Evolutionary conservation across 1,284 basidiomycete species (phyloP).

Genomic region (Trichosporon ovoides): DNA sequence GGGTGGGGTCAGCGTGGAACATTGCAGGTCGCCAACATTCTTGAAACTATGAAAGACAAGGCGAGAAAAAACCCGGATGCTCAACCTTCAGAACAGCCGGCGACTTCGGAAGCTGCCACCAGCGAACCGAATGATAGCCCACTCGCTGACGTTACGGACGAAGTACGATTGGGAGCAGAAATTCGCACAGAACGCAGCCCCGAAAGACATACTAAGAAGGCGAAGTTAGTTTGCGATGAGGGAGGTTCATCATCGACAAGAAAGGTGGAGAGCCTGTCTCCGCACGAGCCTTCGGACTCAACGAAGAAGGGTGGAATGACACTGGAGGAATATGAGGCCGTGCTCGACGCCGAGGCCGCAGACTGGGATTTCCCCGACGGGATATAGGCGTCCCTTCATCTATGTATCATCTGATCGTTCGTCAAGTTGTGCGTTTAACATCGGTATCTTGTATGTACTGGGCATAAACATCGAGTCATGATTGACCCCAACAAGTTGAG

Average conservation of each 20-base stretch:
- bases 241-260: conserved; percentile 9
- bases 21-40: conserved; percentile 37
- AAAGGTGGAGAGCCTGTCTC: conserved; percentile 5
- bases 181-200: background rate
- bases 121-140: no score
- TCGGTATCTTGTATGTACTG: background rate
- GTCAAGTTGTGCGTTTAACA: background rate
- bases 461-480: no score
- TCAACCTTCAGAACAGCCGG: background rate
- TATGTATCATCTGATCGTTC: background rate
- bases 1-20: conserved; percentile 47
- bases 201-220: background rate
- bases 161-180: background rate
- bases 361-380: conserved; percentile 27
- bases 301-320: conserved; percentile 19
- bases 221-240: background rate
- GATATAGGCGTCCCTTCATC: background rate
- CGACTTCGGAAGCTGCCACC: conserved; percentile 5
- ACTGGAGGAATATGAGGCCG: conserved; percentile 41
- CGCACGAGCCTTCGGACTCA: no score
- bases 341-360: conserved; percentile 32
- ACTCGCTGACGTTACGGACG: background rate
- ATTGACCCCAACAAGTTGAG: no score
- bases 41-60: conserved; percentile 35
- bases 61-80: background rate